A percentile compares a stretch with the other conserved stretches of the same genome.
Conservation (phyloP, 352 stramenopile genomes). For the Peronospora belbahrii region DNA sequence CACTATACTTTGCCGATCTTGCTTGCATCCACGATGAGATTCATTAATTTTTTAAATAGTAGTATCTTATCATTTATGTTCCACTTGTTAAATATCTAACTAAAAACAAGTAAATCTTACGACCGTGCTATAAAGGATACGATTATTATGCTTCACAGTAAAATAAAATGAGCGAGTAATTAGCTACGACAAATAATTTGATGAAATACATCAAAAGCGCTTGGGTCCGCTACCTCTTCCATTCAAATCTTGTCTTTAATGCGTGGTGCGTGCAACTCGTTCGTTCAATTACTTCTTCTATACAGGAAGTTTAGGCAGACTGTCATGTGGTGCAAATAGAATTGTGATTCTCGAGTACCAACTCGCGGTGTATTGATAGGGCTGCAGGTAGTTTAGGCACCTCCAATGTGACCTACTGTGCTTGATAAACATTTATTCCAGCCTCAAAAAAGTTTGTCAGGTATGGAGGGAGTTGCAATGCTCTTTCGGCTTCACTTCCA, state of each 20-base stretch:
- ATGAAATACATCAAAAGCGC: conserved; percentile 28
- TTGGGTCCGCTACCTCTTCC: too few species aligned
- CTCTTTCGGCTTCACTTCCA: conserved; percentile 15
- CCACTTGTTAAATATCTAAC: too few species aligned
- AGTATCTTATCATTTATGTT: too few species aligned
- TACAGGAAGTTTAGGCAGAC: conserved; percentile 9
- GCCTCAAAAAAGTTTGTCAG: conserved; percentile 49
- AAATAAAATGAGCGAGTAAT: conserved; percentile 18
- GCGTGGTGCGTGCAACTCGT: too few species aligned
- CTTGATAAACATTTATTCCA: conserved; percentile 52
- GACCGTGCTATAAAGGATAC: too few species aligned
- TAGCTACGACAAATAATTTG: conserved; percentile 9
- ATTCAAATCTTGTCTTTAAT: too few species aligned
- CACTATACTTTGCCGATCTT: conserved; percentile 86
- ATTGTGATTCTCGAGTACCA: conserved; percentile 3
- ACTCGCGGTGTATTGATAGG: conserved; percentile 16
- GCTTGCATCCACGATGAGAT: too few species aligned
- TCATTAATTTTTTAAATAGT: too few species aligned
- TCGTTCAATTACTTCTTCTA: conserved; percentile 13
- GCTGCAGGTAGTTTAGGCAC: conserved; percentile 15
- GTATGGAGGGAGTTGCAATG: conserved; percentile 40
- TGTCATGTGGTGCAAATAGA: conserved; percentile 11
- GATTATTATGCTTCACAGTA: too few species aligned
- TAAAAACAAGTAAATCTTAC: too few species aligned
- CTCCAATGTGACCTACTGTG: conserved; percentile 44